Evolutionary conservation across 2,329 filamentous ascomycete genomes (phyloP).

Genomic region (Colletotrichum sp.): DNA sequence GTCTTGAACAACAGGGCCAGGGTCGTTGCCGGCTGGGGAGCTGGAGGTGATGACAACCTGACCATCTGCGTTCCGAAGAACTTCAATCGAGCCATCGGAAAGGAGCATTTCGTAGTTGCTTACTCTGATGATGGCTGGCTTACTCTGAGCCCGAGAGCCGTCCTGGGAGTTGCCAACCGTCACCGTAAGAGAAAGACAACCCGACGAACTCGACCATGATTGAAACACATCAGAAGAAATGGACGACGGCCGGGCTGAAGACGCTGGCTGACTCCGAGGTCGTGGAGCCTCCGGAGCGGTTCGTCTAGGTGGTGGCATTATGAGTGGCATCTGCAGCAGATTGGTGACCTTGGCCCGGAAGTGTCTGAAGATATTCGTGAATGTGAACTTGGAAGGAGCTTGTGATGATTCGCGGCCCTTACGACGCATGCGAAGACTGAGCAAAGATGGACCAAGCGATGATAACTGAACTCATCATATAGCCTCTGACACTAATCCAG

Average conservation of each 20-base stretch:
- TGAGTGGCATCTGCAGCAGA: background rate
- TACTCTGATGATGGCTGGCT: background rate
- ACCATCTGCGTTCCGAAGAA: background rate
- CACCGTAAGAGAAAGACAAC: background rate
- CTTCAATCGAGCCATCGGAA: background rate
- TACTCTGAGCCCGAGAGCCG: background rate
- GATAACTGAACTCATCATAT: background rate
- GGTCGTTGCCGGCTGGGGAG: background rate
- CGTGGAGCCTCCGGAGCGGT: background rate
- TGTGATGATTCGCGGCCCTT: background rate
- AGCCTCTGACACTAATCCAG: background rate
- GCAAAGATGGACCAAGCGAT: background rate
- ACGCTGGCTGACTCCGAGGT: background rate
- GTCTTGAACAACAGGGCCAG: background rate
- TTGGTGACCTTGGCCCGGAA: background rate
- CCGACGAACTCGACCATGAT: background rate
- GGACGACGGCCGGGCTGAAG: background rate
- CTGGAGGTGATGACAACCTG: background rate
- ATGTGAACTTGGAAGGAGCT: background rate
- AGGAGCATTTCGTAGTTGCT: background rate
- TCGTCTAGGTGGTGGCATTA: background rate
- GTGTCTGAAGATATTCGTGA: background rate
- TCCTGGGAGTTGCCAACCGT: background rate
- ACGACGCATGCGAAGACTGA: background rate
- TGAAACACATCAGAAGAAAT: background rate